Evolutionary conservation across 768 basidiomycete species (phyloP).

Genomic region (Cyathus striatus): DNA sequence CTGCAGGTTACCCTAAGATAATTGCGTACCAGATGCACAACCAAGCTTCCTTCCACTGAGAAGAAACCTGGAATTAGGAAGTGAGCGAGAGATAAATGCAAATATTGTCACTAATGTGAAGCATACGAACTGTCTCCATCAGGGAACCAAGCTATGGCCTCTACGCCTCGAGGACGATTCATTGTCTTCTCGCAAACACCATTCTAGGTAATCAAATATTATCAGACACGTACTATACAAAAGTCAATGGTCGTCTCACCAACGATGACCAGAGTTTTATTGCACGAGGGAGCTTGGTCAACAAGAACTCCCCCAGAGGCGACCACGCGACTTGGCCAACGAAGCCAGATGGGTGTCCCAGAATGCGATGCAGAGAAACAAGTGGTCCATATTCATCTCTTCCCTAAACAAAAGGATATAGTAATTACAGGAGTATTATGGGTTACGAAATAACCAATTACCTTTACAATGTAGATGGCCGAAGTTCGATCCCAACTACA

Average conservation of each 20-base stretch:
- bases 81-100: too few relatives aligned
- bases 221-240: too few relatives aligned
- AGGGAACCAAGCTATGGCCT: constrained; percentile 67
- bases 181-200: constrained; percentile 67
- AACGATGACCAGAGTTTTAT: constrained; percentile 71
- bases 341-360: constrained; percentile 65
- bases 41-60: constrained; percentile 63
- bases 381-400: too few relatives aligned
- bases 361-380: constrained; percentile 52
- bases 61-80: constrained; percentile 48
- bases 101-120: neutral
- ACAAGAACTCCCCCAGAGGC: constrained; percentile 52
- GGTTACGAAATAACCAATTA: constrained; percentile 19
- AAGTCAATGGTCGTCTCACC: constrained; percentile 36
- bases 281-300: constrained; percentile 60
- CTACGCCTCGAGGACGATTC: constrained; percentile 47
- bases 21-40: constrained; percentile 50
- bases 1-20: neutral
- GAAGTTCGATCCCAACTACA: constrained; percentile 68
- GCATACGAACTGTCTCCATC: constrained; percentile 46
- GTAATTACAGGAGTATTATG: too few relatives aligned
- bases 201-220: constrained; percentile 31
- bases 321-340: constrained; percentile 79
- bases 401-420: too few relatives aligned
- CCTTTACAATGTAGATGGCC: constrained; percentile 62